A percentile compares a stretch with the other conserved stretches of the same genome.
These are phyloP conservation scores for Brasenia schreberi DNA, from an alignment of 164 flowering plant species.

Conservation along the genomic window DNA sequence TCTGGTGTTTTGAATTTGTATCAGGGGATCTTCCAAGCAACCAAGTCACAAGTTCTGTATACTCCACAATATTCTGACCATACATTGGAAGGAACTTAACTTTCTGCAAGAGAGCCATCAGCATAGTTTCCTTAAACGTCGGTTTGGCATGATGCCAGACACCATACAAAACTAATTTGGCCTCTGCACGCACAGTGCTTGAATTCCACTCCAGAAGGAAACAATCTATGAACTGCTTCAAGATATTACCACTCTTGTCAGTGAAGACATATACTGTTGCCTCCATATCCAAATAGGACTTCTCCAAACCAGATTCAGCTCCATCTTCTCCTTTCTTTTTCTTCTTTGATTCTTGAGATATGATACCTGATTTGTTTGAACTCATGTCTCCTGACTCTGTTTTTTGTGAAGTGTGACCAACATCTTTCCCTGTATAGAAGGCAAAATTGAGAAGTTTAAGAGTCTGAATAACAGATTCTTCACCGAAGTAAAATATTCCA, in stretches of 20 bases:
- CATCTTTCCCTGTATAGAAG: conserved; percentile 77
- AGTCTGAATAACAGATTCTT: conserved; percentile 82
- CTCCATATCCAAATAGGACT: conserved; percentile 85
- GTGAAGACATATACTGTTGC: conserved; percentile 49
- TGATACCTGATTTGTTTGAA: conserved; percentile 47
- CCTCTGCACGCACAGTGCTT: conserved; percentile 72
- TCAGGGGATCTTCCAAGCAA: conserved; percentile 72
- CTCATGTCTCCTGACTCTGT: conserved; percentile 49
- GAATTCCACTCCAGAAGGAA: conserved; percentile 96
- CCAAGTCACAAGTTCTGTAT: conserved; percentile 65
- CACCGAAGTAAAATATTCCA: conserved; percentile 73
- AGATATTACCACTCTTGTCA: conserved; percentile 48
- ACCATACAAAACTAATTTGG: conserved; percentile 79
- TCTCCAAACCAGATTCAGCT: conserved; percentile 61
- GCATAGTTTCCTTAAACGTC: conserved; percentile 59
- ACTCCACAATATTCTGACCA: conserved; percentile 92
- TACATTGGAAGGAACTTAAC: conserved; percentile 65
- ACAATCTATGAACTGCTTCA: conserved; percentile 66
- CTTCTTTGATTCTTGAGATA: conserved; percentile 59
- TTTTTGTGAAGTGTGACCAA: conserved; percentile 40
- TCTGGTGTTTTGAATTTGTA: conserved; percentile 45
- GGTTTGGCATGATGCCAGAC: conserved; percentile 87
- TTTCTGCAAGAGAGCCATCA: conserved; percentile 57
- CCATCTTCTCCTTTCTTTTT: conserved; percentile 91
- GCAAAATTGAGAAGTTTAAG: conserved; percentile 76